Evolutionary conservation across 2,329 filamentous ascomycete genomes (phyloP).

Genomic region (Lasiodiplodia sp.): DNA sequence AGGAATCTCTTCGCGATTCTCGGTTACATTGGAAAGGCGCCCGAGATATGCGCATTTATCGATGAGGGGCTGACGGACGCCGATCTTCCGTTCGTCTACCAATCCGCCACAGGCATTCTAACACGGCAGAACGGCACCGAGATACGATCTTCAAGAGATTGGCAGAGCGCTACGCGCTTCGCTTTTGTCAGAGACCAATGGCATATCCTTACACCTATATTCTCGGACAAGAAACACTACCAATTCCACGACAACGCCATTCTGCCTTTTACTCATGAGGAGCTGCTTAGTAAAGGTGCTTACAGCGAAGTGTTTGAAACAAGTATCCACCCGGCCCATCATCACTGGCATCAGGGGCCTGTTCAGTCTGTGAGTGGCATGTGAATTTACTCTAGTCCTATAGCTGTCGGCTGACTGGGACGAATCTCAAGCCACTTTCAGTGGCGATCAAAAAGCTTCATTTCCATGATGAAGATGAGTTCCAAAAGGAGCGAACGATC

Average conservation of each 20-base stretch:
- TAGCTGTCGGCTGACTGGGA: background rate
- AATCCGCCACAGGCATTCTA: background rate
- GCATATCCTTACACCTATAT: background rate
- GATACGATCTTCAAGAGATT: background rate
- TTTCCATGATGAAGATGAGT: background rate
- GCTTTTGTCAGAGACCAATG: background rate
- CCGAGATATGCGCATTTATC: background rate
- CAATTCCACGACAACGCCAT: background rate
- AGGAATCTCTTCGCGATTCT: slow-evolving; percentile 22
- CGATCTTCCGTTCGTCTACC: background rate
- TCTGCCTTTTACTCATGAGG: background rate
- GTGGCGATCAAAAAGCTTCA: background rate
- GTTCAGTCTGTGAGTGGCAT: background rate
- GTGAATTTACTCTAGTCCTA: background rate
- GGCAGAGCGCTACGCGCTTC: background rate
- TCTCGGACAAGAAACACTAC: background rate
- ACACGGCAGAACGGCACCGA: background rate
- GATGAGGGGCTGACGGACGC: background rate
- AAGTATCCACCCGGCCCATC: slow-evolving; percentile 20
- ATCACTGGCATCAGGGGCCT: slow-evolving; percentile 9
- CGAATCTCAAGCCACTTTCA: background rate
- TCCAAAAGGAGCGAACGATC: background rate
- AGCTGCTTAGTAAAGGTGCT: background rate
- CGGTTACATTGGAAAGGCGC: background rate
- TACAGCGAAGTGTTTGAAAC: slow-evolving; percentile 29